These are phyloP conservation scores for Spergularia bocconei DNA, from an alignment of 148 eudicot species.

Conservation along the genomic window DNA sequence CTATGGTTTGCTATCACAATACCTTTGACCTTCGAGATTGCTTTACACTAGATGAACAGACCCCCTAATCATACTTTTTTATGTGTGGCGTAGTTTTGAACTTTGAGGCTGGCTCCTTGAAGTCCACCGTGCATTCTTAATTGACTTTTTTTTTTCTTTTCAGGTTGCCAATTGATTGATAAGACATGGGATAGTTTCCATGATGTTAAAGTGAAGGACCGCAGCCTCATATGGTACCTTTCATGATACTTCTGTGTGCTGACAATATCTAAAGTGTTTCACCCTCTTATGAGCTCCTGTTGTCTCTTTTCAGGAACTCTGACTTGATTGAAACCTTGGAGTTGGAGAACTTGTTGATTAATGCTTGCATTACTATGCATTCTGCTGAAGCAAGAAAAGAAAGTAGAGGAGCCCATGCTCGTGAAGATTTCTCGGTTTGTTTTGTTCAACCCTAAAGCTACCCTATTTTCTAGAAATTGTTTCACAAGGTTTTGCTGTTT, in stretches of 20 bases:
- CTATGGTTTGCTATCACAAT: too few relatives aligned
- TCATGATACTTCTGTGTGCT: slow-evolving; percentile 6
- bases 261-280: background rate
- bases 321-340: slow-evolving; percentile 96
- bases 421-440: slow-evolving; percentile 89
- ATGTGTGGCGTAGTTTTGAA: too few relatives aligned
- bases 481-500: background rate
- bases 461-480: background rate
- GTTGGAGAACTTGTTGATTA: slow-evolving; percentile 89
- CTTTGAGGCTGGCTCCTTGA: background rate
- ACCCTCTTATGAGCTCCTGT: background rate
- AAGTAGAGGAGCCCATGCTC: slow-evolving; percentile 96
- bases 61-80: too few relatives aligned
- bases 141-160: slow-evolving; percentile 7
- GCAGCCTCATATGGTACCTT: slow-evolving; percentile 82
- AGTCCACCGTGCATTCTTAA: background rate
- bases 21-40: too few relatives aligned
- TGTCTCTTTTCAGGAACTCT: slow-evolving; percentile 62
- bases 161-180: slow-evolving; percentile 89
- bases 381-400: slow-evolving; percentile 99
- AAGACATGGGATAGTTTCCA: slow-evolving; percentile 92
- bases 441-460: slow-evolving; percentile 7
- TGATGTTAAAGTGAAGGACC: slow-evolving; percentile 84
- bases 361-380: slow-evolving; percentile 96
- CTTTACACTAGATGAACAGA: too few relatives aligned